A percentile compares a stretch with the other conserved stretches of the same genome.
Conservation (phyloP, 306 rosid genomes). For the Gynostemma pentaphyllum region DNA sequence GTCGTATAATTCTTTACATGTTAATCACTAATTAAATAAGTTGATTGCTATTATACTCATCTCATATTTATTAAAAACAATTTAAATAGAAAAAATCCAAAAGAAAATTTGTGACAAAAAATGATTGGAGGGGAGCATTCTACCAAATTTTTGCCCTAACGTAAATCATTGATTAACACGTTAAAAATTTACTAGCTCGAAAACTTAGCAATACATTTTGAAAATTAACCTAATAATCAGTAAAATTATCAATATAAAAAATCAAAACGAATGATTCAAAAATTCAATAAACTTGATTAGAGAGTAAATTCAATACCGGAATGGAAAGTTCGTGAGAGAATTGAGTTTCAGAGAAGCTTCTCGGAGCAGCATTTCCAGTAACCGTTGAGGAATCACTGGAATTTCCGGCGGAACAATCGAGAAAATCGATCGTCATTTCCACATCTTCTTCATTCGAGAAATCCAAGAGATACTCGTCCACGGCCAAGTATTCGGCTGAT, state of each 20-base stretch:
- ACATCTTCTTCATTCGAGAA: conserved; percentile 57
- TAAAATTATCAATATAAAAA: not conserved
- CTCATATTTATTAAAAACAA: no score
- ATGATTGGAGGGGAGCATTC: no score
- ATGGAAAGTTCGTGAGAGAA: conserved; percentile 45
- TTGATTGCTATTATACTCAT: no score
- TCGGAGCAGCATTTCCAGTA: conserved; percentile 27
- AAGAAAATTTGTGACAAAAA: no score
- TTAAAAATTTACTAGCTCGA: no score
- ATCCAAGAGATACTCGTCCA: conserved; percentile 70
- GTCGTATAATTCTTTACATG: no score
- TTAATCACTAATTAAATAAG: no score
- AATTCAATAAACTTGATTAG: not conserved
- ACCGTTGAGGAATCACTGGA: conserved; percentile 42
- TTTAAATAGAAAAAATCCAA: no score
- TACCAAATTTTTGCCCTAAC: no score
- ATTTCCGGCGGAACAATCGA: conserved; percentile 40
- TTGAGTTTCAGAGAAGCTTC: conserved; percentile 31
- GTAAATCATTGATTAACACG: no score
- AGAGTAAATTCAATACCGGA: conserved; percentile 35
- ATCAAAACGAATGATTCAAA: not conserved
- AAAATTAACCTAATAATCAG: not conserved
- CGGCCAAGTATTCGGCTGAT: conserved; percentile 48
- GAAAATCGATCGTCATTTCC: conserved; percentile 26
- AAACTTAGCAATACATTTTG: no score